Evolutionary conservation across 2,329 filamentous ascomycete genomes (phyloP), one percentile per base, ranked within the genome.

Genomic region (Acrocalymma vagum): DNA sequence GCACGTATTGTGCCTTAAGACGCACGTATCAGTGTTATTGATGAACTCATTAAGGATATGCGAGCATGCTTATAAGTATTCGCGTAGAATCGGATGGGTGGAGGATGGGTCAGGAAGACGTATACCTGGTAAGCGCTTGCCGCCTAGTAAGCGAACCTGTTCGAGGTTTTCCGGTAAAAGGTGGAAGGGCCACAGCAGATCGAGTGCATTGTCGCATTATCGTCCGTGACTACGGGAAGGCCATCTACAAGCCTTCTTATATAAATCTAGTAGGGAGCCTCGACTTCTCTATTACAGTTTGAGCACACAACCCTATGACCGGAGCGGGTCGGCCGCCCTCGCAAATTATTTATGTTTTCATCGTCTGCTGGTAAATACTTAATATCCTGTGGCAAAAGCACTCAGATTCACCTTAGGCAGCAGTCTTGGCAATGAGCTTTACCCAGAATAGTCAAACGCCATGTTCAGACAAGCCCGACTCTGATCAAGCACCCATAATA

Each of bases 171-270:
- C 46, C 40, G 21, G n/a, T 21, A 26, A 54, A 49, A 32, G 15
- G 7, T 7, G 16, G 10, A 30, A n/a, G n/a, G n/a, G 38, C 21
- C 5, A 17, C 38, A 33, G 29, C 35, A 26, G 72, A 76, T 56
- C 57, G 67, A 27, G 58, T 76, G 29, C 64, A 75, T 59, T 63
- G 68, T 34, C 63, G 71, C 30, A 53, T 76, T 10, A 66, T 76
- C 50, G 29, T 76, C 35, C 29, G 39, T 13, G 69, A 76, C 51
- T 76, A 69, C 48, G 61, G 70, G 21, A 68, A 67, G 46, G 60
- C 67, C 4, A 74, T 76, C 25, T 73, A 74, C 45, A 59, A 66
- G 45, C n/a, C n/a, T n/a, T n/a, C n/a, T n/a, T n/a, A n/a, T n/a
- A n/a, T n/a, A n/a, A n/a, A n/a, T n/a, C n/a, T n/a, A n/a, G n/a